A percentile compares a stretch with the other conserved stretches of the same genome.
Conservation (phyloP, 2,329 filamentous ascomycete genomes). For the Rutstroemia sydowiana region DNA sequence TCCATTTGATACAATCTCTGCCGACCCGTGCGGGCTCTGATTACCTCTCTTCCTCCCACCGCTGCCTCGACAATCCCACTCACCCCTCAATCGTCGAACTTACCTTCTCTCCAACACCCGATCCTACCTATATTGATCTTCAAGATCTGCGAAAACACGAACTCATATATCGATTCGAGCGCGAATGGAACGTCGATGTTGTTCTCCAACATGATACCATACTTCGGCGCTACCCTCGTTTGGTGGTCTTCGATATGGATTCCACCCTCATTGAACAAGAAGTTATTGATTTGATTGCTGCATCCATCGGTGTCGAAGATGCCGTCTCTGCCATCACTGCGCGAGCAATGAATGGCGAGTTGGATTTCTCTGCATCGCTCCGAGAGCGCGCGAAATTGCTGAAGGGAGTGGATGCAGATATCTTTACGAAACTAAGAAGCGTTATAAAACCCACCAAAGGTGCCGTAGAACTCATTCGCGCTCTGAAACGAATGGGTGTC, state of each 20-base stretch:
- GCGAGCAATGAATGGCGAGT: constrained; percentile 90
- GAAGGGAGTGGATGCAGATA: constrained; percentile 67
- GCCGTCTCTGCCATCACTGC: constrained; percentile 84
- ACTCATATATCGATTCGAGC: constrained; percentile 75
- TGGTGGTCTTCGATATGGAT: constrained; percentile 98
- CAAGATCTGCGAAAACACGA: constrained; percentile 71
- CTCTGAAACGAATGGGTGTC: constrained; percentile 70
- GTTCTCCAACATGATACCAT: constrained; percentile 67
- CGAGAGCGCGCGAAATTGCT: constrained; percentile 73
- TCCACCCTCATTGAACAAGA: constrained; percentile 95
- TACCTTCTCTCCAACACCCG: constrained; percentile 52
- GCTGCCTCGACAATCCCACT: constrained; percentile 53
- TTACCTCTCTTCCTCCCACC: constrained; percentile 53
- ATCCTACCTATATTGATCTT: constrained; percentile 56
- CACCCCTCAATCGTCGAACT: constrained; percentile 61
- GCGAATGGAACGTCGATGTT: constrained; percentile 83
- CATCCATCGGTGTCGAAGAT: constrained; percentile 72
- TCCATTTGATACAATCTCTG: constrained; percentile 58
- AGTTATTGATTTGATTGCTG: constrained; percentile 91
- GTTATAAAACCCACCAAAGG: constrained; percentile 77
- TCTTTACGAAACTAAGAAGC: constrained; percentile 71
- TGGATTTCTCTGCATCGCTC: constrained; percentile 83
- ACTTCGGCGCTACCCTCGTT: constrained; percentile 70
- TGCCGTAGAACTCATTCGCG: constrained; percentile 64
- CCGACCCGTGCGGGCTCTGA: constrained; percentile 44